phyloP scores from a whole-genome alignment of 345 rosid species.

The Eucalyptus virginea region DNA sequence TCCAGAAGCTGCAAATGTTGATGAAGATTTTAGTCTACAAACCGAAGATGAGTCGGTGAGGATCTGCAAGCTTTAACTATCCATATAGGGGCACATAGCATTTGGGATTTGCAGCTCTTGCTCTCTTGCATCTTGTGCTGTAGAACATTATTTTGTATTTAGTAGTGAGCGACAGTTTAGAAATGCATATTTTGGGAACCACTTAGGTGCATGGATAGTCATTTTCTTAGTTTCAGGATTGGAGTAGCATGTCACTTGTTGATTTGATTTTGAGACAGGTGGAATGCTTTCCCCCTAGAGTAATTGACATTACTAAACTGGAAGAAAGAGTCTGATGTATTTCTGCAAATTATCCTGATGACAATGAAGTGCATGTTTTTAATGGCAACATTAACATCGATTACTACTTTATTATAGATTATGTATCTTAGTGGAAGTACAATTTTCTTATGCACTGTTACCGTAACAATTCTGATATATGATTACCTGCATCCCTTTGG shows the following conservation, averaged over 20 bases:
- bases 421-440: not conserved
- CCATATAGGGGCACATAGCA: not conserved
- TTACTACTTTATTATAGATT: not conserved
- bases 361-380: not conserved
- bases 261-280: not conserved
- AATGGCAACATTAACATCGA: not conserved
- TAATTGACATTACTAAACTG: not conserved
- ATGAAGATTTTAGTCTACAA: slow-evolving; percentile 54
- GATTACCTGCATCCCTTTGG: not conserved
- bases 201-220: not conserved
- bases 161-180: not conserved
- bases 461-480: not conserved
- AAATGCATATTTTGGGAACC: not conserved
- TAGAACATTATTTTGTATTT: not conserved
- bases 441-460: not conserved
- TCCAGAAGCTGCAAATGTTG: slow-evolving; percentile 24
- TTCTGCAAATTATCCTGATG: not conserved
- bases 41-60: slow-evolving; percentile 75
- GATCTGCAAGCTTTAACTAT: not conserved
- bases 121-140: not conserved
- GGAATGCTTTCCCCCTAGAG: not conserved
- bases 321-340: not conserved
- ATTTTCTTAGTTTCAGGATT: not conserved
- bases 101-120: not conserved
- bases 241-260: not conserved